These are phyloP conservation scores for Scleroderma bovista DNA, from an alignment of 768 basidiomycete genomes.

Conservation along the genomic window DNA sequence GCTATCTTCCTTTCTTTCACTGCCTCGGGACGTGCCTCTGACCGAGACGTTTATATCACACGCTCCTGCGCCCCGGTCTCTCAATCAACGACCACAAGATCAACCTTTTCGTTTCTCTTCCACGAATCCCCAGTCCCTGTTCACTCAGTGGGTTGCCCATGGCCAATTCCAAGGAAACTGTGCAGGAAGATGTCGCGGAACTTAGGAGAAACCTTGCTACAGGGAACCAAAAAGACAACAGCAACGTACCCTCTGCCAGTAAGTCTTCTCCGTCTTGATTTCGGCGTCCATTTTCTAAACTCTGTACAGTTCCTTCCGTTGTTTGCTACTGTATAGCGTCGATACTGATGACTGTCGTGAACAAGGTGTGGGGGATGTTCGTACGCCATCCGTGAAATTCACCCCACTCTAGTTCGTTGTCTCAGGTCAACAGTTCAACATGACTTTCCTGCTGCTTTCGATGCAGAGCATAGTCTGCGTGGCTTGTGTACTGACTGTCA, in stretches of 20 bases:
- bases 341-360: conserved; percentile 95
- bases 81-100: too few species aligned
- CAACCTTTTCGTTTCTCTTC: too few species aligned
- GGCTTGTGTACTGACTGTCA: conserved; percentile 65
- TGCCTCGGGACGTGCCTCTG: too few species aligned
- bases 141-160: neutral
- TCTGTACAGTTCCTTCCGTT: conserved; percentile 66
- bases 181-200: conserved; percentile 46
- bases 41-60: too few species aligned
- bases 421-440: conserved; percentile 87
- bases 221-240: conserved; percentile 23
- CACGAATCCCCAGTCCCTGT: too few species aligned
- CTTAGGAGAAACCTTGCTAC: conserved; percentile 48
- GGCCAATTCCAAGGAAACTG: conserved; percentile 8
- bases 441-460: conserved; percentile 92
- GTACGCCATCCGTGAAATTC: neutral
- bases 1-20: too few species aligned
- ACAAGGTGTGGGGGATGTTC: conserved; percentile 59
- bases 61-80: too few species aligned
- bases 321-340: conserved; percentile 87
- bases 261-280: conserved; percentile 5
- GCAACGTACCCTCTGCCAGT: conserved; percentile 18
- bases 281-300: neutral
- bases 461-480: conserved; percentile 91
- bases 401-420: conserved; percentile 71